These are phyloP conservation scores for Hyaloperonospora brassicae DNA, from an alignment of 352 stramenopile genomes.

Conservation along the genomic window DNA sequence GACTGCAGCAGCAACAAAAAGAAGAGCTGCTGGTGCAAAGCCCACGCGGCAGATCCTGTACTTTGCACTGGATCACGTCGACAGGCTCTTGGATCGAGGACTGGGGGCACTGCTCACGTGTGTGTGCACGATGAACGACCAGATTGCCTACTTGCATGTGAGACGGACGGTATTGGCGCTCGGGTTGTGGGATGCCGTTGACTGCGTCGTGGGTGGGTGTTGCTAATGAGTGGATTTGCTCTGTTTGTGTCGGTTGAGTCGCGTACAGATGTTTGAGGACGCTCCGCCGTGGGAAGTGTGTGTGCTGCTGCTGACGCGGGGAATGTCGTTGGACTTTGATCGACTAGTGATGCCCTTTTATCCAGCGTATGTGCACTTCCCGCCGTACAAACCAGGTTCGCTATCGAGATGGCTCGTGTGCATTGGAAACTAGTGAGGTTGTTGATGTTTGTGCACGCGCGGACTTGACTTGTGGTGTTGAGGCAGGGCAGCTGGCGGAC, in stretches of 20 bases:
- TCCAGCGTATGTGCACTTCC: constrained; percentile 47
- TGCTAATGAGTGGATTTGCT: neutral
- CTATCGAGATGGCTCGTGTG: neutral
- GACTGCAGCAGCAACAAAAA: constrained; percentile 1
- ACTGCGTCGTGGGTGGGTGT: neutral
- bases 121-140: constrained; percentile 62
- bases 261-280: constrained; percentile 37
- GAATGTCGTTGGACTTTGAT: constrained; percentile 64
- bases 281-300: constrained; percentile 43
- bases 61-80: constrained; percentile 59
- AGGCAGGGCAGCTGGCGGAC: constrained; percentile 44
- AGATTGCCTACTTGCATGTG: constrained; percentile 54
- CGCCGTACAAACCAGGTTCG: constrained; percentile 46
- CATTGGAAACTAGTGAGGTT: too few species aligned
- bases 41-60: constrained; percentile 28
- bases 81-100: constrained; percentile 52
- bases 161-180: neutral
- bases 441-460: neutral
- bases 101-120: constrained; percentile 51
- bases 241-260: constrained; percentile 7
- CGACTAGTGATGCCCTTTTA: constrained; percentile 41
- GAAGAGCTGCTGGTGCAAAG: constrained; percentile 1
- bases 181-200: neutral
- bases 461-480: neutral
- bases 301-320: constrained; percentile 57